Conservation (phyloP, 192 early-diverging fungal genomes). For the Jimgerdemannia flammicorona region DNA sequence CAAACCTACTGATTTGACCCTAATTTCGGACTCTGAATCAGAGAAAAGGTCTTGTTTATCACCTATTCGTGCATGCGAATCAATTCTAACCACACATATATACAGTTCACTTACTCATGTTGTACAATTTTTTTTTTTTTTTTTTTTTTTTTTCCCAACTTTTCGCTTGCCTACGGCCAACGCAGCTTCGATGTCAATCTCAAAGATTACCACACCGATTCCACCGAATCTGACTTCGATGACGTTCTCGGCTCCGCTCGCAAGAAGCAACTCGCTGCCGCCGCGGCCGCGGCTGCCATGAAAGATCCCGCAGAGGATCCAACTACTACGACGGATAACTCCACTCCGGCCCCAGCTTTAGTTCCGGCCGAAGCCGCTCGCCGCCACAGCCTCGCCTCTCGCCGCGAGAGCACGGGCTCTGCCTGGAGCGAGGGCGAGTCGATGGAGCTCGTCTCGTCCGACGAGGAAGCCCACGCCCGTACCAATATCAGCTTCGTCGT, state of each 20-base stretch:
- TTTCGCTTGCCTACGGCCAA: not conserved
- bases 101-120: too few species aligned
- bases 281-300: too few species aligned
- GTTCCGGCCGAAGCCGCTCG: not conserved
- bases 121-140: too few species aligned
- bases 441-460: not conserved
- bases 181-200: not conserved
- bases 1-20: too few species aligned
- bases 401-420: not conserved
- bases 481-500: not conserved
- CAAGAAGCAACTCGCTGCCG: not conserved
- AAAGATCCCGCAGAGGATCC: not conserved
- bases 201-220: not conserved
- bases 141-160: not conserved
- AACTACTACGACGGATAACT: not conserved
- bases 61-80: too few species aligned
- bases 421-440: not conserved
- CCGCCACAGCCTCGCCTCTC: not conserved
- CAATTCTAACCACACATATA: too few species aligned
- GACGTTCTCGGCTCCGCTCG: not conserved
- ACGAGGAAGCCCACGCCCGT: not conserved
- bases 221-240: not conserved
- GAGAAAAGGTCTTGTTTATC: too few species aligned
- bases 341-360: not conserved
- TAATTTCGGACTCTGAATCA: too few species aligned